phyloP scores from a whole-genome alignment of 352 stramenopile genomes.

The Detonula confervacea region DNA sequence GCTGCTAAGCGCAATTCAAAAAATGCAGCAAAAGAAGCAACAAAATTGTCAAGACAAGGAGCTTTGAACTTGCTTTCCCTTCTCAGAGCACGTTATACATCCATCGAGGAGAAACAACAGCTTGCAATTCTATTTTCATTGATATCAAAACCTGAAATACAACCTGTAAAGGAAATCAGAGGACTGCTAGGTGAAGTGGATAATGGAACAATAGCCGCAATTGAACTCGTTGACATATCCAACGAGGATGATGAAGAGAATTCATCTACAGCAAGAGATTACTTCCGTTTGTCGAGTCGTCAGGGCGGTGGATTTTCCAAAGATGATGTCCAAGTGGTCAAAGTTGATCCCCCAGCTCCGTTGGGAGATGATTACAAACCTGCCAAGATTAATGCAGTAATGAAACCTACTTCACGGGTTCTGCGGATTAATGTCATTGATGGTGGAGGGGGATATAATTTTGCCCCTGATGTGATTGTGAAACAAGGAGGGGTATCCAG shows the following conservation, averaged over 20 bases:
- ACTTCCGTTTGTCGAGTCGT: constrained; percentile 67
- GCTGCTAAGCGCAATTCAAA: constrained; percentile 29
- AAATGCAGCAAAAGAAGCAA: constrained; percentile 36
- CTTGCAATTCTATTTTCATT: constrained; percentile 86
- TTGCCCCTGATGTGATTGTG: constrained; percentile 65
- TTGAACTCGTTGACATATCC: constrained; percentile 62
- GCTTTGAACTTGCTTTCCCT: constrained; percentile 83
- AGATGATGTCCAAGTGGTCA: constrained; percentile 54
- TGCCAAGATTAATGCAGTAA: constrained; percentile 61
- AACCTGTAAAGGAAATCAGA: constrained; percentile 81
- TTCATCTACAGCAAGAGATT: constrained; percentile 25
- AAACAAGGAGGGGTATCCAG: constrained; percentile 49
- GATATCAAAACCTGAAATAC: constrained; percentile 71
- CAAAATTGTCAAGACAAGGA: constrained; percentile 66
- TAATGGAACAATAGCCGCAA: constrained; percentile 72
- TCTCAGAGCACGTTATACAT: constrained; percentile 82
- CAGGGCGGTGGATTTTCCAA: constrained; percentile 75
- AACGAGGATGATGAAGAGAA: constrained; percentile 17
- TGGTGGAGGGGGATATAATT: constrained; percentile 70
- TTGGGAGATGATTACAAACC: constrained; percentile 75
- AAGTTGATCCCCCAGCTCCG: constrained; percentile 71
- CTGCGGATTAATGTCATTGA: constrained; percentile 77
- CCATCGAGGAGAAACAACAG: constrained; percentile 74
- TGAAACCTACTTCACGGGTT: constrained; percentile 70
- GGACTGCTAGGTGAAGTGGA: constrained; percentile 81